Base-by-base conservation (phyloP, 169 alveolate species). In the Plasmodium vivax region DNA sequence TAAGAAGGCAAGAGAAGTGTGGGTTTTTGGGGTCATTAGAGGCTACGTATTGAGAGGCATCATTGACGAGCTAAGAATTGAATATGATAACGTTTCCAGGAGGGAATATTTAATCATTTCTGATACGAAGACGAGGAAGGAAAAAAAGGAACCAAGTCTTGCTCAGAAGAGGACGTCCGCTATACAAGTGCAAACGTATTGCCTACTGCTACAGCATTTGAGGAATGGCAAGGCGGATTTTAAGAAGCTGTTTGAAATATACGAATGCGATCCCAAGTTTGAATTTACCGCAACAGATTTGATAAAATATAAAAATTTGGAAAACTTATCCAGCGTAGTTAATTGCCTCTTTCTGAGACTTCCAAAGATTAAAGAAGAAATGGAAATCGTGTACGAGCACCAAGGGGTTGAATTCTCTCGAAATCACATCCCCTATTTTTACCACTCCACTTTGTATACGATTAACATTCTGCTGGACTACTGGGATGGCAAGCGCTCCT, bases 401-500 rank as follows among this genome's bases (percentile, higher is more conserved):
- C 92, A 94, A 79, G 98, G 98, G 19, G 93, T 79, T 14, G 96
- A 95, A 68, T 96, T 96, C 62, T 27, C 95, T 23, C 85, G 96
- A 56, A 91, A 96, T 38, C 38, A 79, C 16, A 93, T 96, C 51
- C 94, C 95, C 3, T 95, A 95, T 71, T 93, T 91, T 56, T 84
- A 95, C 81, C 92, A 96, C 30, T 92, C 96, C 23, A 92, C 95
- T 5, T 62, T 96, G 82, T 85, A 82, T 82, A 96, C 98, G 12
- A 93, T 96, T 41, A 83, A 95, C 23, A 75, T 95, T 74, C 92
- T 95, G 32, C 94, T 94, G 83, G 93, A 95, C 19, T 96, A 95
- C 92, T 96, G 98, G 98, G 98, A 96, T 27, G 98, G 98, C 34
- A 77, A 85, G 71, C 81, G 98, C 23, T 95, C 95, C 12, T 87